phyloP scores from a whole-genome alignment of 805 yeast genomes.

The Pachysolen tannophilus region DNA sequence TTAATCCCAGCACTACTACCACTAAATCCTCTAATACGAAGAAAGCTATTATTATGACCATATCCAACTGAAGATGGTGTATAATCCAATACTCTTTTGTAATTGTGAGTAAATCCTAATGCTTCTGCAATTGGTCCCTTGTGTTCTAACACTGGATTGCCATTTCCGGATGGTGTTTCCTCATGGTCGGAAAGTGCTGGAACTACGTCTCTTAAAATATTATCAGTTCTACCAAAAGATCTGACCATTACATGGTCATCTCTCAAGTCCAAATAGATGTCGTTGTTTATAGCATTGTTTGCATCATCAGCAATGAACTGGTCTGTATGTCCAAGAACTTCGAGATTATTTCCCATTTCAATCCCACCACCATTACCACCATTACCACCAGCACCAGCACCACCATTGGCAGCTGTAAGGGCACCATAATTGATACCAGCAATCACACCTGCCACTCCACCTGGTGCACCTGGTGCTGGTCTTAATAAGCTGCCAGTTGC shows the following conservation, averaged over 20 bases:
- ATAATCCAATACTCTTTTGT: slow-evolving; percentile 32
- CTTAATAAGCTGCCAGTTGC: background rate
- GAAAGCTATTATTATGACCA: background rate
- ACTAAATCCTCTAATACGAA: background rate
- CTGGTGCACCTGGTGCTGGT: too few relatives aligned
- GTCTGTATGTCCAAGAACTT: background rate
- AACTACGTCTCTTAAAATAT: background rate
- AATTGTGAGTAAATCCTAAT: slow-evolving; percentile 30
- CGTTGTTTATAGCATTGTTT: background rate
- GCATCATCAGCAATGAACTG: background rate
- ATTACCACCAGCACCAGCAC: too few relatives aligned
- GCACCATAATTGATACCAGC: too few relatives aligned
- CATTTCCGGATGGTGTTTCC: background rate
- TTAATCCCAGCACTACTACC: background rate
- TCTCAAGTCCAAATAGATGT: background rate
- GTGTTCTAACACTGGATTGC: slow-evolving; percentile 14
- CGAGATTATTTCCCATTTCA: background rate
- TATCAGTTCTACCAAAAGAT: background rate
- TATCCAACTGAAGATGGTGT: slow-evolving; percentile 8
- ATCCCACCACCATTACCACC: too few relatives aligned
- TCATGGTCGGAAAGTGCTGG: background rate
- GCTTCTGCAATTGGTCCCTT: slow-evolving; percentile 41
- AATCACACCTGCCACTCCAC: too few relatives aligned
- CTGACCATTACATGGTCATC: slow-evolving; percentile 2
- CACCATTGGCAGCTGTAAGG: too few relatives aligned